Base-by-base conservation (phyloP, 1,284 basidiomycete species). In the Pseudozyma sp. region DNA sequence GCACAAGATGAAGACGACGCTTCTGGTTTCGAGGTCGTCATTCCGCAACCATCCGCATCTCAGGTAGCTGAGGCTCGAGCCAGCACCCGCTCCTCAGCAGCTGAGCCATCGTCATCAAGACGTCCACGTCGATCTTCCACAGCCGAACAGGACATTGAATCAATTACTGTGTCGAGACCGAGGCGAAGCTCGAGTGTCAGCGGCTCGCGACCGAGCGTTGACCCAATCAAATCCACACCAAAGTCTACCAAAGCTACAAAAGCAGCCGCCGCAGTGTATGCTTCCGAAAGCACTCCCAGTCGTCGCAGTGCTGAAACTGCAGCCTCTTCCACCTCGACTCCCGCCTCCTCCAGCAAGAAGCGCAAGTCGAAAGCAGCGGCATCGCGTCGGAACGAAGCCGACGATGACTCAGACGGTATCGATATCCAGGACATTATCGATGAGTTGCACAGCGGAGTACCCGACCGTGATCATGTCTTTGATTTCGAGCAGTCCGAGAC, bases 311-410 rank as follows among this genome's bases (percentile, higher is more conserved):
- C 38, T 5, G 57, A 52, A 9, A 34, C 4, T 12, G 18, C 38
- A 16, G 31, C 58, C 8, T 42, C 43, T 19, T 52, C 44, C 12
- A 31, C 45, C 19, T 49, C 50, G 14, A 61, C 54, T 6, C 56
- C 60, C n/a, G 56, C 48, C 16, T 68, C 60, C 1, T 38, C 48
- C 25, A 60, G 49, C 14, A 70, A 70, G n/a, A 60, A 50, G 53
- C 52, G 56, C 31, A 63, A 70, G 39, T 34, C 56, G 9, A 31
- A 13, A n/a, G 18, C 31, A 5, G 31, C 35, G 2, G 38, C 25
- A 31, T 31, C 44, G 36, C 21, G 21, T 13, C 50, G 8, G 45
- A 44, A 44, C 14, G 36, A 45, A 14, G 40, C 14, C 14, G 52
- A 60, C 7, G 55, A 59, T 6, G 68, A 64, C 1, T 39, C 55